phyloP scores from a whole-genome alignment of 331 rosid genomes.

The Prunus yedoensis region DNA sequence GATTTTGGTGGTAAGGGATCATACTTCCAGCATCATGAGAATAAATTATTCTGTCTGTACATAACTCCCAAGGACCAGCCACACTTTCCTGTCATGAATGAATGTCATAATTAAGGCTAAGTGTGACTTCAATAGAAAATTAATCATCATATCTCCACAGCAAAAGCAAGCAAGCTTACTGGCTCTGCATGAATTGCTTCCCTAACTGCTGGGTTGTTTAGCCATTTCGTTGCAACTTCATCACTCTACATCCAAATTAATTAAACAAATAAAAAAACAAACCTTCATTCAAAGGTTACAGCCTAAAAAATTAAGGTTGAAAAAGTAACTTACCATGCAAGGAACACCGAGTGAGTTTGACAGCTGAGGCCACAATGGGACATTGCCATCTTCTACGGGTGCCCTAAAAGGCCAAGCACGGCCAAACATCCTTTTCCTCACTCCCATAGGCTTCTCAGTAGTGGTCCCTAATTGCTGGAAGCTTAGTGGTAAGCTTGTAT shows the following conservation, averaged over 20 bases:
- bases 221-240: slow-evolving; percentile 44
- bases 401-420: slow-evolving; percentile 55
- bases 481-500: slow-evolving; percentile 34
- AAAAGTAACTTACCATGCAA: slow-evolving; percentile 33
- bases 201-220: slow-evolving; percentile 44
- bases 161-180: slow-evolving; percentile 16
- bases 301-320: background rate
- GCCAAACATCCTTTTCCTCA: slow-evolving; percentile 52
- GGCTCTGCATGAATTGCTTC: slow-evolving; percentile 48
- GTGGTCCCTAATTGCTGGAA: slow-evolving; percentile 41
- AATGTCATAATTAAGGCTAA: too few species aligned
- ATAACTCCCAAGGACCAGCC: slow-evolving; percentile 44
- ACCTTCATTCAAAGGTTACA: too few species aligned
- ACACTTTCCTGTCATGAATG: slow-evolving; percentile 31
- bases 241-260: slow-evolving; percentile 28
- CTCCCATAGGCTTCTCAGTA: slow-evolving; percentile 35
- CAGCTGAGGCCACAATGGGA: slow-evolving; percentile 45
- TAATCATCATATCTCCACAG: too few species aligned
- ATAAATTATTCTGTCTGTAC: slow-evolving; percentile 29
- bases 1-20: slow-evolving; percentile 48
- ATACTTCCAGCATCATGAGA: slow-evolving; percentile 42
- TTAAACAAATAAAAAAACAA: too few species aligned
- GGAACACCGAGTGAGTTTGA: slow-evolving; percentile 20
- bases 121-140: too few species aligned
- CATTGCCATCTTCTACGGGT: slow-evolving; percentile 38